Conservation (phyloP, 148 eudicot species). For the Rhododendron kiyosumense region DNA sequence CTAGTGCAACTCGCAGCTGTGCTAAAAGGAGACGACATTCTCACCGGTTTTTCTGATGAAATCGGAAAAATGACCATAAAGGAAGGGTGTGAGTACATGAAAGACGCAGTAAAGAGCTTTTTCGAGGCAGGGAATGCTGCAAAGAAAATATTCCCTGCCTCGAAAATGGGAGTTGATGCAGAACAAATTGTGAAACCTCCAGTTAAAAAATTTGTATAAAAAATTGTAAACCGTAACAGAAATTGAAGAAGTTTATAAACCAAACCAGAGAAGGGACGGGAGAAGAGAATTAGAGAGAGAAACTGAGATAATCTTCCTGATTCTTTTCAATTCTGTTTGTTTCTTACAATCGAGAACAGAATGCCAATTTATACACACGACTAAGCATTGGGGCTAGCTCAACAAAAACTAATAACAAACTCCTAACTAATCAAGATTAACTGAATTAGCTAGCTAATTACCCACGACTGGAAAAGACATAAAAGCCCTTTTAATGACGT, state of each 20-base stretch:
- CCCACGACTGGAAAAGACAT: no score
- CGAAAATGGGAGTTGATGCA: constrained; percentile 43
- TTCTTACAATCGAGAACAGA: no score
- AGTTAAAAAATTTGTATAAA: constrained; percentile 2
- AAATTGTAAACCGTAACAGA: not conserved
- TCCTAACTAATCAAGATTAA: no score
- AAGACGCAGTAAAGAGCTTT: constrained; percentile 53
- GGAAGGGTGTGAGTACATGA: constrained; percentile 70
- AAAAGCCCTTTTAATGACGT: no score
- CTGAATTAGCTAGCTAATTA: no score
- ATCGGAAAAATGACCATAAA: constrained; percentile 53
- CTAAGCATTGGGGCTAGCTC: no score
- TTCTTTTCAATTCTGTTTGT: no score
- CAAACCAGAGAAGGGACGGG: no score
- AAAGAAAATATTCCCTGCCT: constrained; percentile 12
- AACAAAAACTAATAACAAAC: no score
- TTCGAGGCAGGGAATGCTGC: constrained; percentile 52
- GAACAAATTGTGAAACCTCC: constrained; percentile 56
- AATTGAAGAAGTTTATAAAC: not conserved
- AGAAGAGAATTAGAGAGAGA: no score
- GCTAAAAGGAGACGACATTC: constrained; percentile 57
- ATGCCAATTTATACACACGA: no score
- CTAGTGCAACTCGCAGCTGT: constrained; percentile 74
- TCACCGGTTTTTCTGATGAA: constrained; percentile 38
- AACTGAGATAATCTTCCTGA: no score